Conservation (phyloP, 495 filamentous ascomycete genomes). For the Xylaria longipes region DNA sequence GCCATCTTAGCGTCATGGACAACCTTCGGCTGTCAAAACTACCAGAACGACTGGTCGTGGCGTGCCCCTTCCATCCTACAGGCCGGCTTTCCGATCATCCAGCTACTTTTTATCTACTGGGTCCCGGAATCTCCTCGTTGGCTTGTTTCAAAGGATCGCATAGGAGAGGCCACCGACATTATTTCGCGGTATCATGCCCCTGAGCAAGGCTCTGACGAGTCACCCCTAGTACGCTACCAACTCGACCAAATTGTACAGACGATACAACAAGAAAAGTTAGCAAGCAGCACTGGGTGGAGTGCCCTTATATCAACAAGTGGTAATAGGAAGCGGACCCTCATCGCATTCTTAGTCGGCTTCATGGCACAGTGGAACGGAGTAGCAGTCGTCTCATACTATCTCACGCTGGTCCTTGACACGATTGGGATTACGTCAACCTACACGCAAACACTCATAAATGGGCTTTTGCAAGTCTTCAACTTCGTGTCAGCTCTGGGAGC, state of each 20-base stretch:
- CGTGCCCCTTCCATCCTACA: conserved; percentile 40
- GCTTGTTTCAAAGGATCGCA: conserved; percentile 36
- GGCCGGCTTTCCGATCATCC: conserved; percentile 52
- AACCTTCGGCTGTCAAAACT: conserved; percentile 29
- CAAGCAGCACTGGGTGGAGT: conserved; percentile 27
- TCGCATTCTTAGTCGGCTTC: conserved; percentile 38
- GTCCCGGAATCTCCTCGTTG: conserved; percentile 47
- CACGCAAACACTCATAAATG: conserved; percentile 51
- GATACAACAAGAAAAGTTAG: conserved; percentile 32
- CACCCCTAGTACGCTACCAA: conserved; percentile 33
- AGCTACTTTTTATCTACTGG: conserved; percentile 51
- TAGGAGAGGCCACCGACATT: conserved; percentile 27
- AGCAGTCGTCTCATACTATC: conserved; percentile 44
- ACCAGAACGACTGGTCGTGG: conserved; percentile 53
- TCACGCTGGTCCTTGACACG: conserved; percentile 43
- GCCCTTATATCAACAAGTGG: conserved; percentile 32
- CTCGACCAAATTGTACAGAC: conserved; percentile 36
- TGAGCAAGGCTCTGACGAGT: conserved; percentile 22
- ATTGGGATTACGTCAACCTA: conserved; percentile 47
- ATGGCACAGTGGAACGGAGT: conserved; percentile 44
- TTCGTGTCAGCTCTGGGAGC: conserved; percentile 43
- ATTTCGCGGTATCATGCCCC: conserved; percentile 29
- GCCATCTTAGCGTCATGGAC: conserved; percentile 31
- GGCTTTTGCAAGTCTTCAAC: conserved; percentile 46
- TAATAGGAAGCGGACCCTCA: conserved; percentile 36